Evolutionary conservation across 257 asterid species (phyloP), one percentile per base, ranked within the genome.

Genomic region (Solanum rostratum): DNA sequence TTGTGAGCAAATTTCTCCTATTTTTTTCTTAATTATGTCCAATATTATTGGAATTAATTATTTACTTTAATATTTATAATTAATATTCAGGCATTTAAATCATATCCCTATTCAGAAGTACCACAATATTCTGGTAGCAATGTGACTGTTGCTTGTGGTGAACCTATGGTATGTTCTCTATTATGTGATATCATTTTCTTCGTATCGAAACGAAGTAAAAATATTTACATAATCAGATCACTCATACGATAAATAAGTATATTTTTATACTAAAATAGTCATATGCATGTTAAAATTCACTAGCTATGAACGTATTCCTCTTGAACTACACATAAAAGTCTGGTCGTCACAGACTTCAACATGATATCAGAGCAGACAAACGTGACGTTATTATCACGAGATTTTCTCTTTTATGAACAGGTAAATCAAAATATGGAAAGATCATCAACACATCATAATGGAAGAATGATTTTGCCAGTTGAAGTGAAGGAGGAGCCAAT

Each of bases 401-500:
- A 2, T 62, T 62, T 62, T 62, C 16, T 9, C 9, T 60, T 60
- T 60, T 22, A 60, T 60, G 15, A 68, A 69, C 10, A 69, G 81
- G 81, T 46, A 24, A 16, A 46, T 46, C 60, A 78, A 78, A 78
- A 50, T 50, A 16, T 27, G 7, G 82, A 76, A 30, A 76, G 62
- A 85, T 45, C 57, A 85, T 37, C 50, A 37, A 0, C 16, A 68
- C 90, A 89, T 83, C 90, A 89, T 84, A 92, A 90, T 79, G 86
- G 90, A 53, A 91, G 97, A 88, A 91, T 93, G 95, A 93, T 95
- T 59, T 89, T 94, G 89, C 98, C 94, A 82, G 89, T 91, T 83
- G 92, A 89, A 79, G 91, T 92, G 95, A 94, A 91, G 87, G 98
- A 93, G 84, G 98, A 92, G 86, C 98, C 98, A 76, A 94, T 94